phyloP scores from a whole-genome alignment of 495 filamentous ascomycete species.

The Hyaloscypha finlandica region DNA sequence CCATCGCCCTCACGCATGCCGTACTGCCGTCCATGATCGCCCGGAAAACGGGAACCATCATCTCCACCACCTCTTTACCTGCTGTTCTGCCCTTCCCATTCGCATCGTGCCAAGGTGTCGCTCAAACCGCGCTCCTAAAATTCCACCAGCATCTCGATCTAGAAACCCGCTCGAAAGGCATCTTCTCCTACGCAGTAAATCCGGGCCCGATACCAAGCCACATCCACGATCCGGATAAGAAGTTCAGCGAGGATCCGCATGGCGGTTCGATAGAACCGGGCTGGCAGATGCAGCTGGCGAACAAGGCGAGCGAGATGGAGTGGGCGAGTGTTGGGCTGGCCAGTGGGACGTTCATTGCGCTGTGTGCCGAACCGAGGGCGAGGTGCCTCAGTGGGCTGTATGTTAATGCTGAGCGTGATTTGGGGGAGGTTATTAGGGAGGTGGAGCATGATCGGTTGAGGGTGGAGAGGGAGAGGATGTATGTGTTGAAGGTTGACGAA shows the following conservation, averaged over 20 bases:
- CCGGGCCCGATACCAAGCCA: constrained; percentile 32
- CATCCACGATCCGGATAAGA: constrained; percentile 23
- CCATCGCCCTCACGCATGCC: constrained; percentile 32
- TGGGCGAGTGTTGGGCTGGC: constrained; percentile 27
- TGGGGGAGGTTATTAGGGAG: constrained; percentile 31
- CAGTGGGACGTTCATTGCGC: constrained; percentile 33
- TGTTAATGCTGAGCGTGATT: constrained; percentile 33
- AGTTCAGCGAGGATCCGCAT: constrained; percentile 19
- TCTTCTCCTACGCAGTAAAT: constrained; percentile 34
- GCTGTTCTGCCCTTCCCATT: constrained; percentile 26
- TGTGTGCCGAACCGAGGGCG: constrained; percentile 27
- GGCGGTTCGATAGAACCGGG: constrained; percentile 13
- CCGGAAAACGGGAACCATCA: constrained; percentile 28
- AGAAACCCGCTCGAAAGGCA: constrained; percentile 31
- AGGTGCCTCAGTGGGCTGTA: constrained; percentile 33
- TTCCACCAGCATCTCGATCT: constrained; percentile 31
- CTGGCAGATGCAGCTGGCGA: constrained; percentile 16
- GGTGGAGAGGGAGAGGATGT: constrained; percentile 30
- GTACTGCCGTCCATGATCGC: constrained; percentile 31
- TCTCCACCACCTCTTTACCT: constrained; percentile 32
- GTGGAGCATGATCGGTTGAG: constrained; percentile 29
- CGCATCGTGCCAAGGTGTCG: constrained; percentile 30
- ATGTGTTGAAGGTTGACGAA: constrained; percentile 33
- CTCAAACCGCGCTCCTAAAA: constrained; percentile 32
- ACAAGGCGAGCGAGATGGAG: constrained; percentile 25